Conservation (phyloP, 306 rosid genomes). For the Carpinus fangiana region DNA sequence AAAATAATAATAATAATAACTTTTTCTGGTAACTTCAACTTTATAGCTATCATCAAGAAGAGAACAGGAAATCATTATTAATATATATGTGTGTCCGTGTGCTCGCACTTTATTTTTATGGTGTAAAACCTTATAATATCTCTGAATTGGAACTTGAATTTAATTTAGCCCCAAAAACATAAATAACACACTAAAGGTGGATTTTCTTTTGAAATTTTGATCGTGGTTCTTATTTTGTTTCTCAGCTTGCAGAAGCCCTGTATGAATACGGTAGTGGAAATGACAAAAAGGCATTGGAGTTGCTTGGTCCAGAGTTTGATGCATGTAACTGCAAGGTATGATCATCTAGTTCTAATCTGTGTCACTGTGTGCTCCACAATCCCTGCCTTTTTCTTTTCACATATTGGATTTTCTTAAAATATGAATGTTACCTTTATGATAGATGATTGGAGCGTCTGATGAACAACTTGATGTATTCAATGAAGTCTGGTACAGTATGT, state of each 20-base stretch:
- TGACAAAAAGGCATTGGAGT: conserved; percentile 50
- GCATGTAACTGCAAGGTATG: conserved; percentile 68
- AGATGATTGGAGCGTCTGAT: conserved; percentile 85
- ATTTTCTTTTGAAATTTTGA: background rate
- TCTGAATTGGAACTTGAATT: background rate
- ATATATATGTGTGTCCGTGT: background rate
- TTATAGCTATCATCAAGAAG: background rate
- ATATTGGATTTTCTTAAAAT: background rate
- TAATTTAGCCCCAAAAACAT: no score
- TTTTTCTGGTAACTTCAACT: background rate
- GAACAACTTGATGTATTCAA: conserved; percentile 89
- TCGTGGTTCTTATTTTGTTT: conserved; percentile 19
- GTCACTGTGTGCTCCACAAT: background rate
- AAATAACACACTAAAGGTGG: background rate
- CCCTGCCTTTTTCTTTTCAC: background rate
- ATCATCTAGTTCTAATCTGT: conserved; percentile 6
- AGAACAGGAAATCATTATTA: background rate
- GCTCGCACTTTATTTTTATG: background rate
- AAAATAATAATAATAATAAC: background rate
- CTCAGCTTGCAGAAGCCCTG: conserved; percentile 87
- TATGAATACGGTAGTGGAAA: conserved; percentile 74
- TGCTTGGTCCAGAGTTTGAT: conserved; percentile 75
- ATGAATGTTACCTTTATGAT: conserved; percentile 7
- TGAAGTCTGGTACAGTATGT: conserved; percentile 73
- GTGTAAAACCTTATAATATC: background rate